These are phyloP conservation scores for Leptographium procerum DNA, from an alignment of 2,329 filamentous ascomycete species.

Conservation along the genomic window DNA sequence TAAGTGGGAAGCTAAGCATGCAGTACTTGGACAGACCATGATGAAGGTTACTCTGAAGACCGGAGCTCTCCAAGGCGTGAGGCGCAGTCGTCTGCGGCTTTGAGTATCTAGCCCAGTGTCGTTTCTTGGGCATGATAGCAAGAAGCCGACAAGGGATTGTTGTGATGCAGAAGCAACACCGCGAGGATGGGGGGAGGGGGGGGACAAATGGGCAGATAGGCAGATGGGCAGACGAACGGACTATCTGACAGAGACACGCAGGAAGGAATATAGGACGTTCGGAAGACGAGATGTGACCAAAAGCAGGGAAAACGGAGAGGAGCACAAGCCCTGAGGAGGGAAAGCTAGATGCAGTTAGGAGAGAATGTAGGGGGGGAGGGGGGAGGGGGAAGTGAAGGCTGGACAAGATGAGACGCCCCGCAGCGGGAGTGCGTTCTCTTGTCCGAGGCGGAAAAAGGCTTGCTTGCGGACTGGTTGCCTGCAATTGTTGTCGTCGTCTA, in stretches of 20 bases:
- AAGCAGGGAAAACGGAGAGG: background rate
- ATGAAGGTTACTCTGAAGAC: slow-evolving; percentile 10
- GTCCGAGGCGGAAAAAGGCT: background rate
- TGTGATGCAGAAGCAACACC: background rate
- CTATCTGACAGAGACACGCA: background rate
- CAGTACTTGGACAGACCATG: slow-evolving; percentile 9
- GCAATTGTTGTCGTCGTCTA: background rate
- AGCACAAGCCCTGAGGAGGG: background rate
- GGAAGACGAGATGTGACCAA: background rate
- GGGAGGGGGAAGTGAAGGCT: background rate
- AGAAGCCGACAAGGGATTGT: background rate
- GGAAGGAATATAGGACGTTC: background rate
- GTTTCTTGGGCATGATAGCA: slow-evolving; percentile 53
- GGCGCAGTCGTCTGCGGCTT: slow-evolving; percentile 47
- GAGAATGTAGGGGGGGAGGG: too few species aligned
- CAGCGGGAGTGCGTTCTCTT: background rate
- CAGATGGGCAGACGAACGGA: background rate
- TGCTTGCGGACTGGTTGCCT: background rate
- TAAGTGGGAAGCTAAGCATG: background rate
- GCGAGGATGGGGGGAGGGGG: background rate
- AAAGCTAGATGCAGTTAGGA: background rate
- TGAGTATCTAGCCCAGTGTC: slow-evolving; percentile 41
- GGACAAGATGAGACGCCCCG: background rate
- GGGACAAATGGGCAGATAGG: too few species aligned
- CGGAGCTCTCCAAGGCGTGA: slow-evolving; percentile 31